A percentile compares a stretch with the other conserved stretches of the same genome.
Conservation (phyloP, 2,329 filamentous ascomycete species). For the Alternaria triticimaculans region DNA sequence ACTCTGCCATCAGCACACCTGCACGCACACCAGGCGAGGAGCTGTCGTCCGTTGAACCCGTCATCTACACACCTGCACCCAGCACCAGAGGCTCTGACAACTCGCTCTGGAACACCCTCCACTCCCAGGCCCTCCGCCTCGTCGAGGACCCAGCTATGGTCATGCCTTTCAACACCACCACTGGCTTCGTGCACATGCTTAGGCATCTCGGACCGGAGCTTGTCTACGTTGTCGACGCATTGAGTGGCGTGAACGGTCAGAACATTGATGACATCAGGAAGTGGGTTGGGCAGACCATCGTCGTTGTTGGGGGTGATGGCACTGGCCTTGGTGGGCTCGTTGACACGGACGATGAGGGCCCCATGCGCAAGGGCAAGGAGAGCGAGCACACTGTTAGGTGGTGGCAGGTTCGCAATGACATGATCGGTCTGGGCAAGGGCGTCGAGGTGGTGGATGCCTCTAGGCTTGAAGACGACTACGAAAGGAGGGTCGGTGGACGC, state of each 20-base stretch:
- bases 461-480: slow-evolving; percentile 86
- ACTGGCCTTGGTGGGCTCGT: slow-evolving; percentile 60
- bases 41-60: slow-evolving; percentile 50
- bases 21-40: slow-evolving; percentile 72
- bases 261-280: slow-evolving; percentile 69
- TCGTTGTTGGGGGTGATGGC: slow-evolving; percentile 62
- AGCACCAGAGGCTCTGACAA: slow-evolving; percentile 45
- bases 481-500: slow-evolving; percentile 73
- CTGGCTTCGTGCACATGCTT: slow-evolving; percentile 84
- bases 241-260: slow-evolving; percentile 76
- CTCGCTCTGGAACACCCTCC: slow-evolving; percentile 77
- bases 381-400: slow-evolving; percentile 57
- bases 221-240: slow-evolving; percentile 85
- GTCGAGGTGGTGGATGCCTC: slow-evolving; percentile 86
- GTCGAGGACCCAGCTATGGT: slow-evolving; percentile 88
- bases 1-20: slow-evolving; percentile 79
- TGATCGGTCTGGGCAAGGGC: slow-evolving; percentile 84
- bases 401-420: slow-evolving; percentile 76
- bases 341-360: slow-evolving; percentile 64
- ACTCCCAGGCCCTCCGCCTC: slow-evolving; percentile 77
- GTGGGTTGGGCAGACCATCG: slow-evolving; percentile 68
- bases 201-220: slow-evolving; percentile 84
- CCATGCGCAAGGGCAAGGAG: slow-evolving; percentile 31
- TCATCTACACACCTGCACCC: slow-evolving; percentile 44
- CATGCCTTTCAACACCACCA: slow-evolving; percentile 83